Conservation (phyloP, 2,329 filamentous ascomycete genomes). For the Elsinoe fawcettii region DNA sequence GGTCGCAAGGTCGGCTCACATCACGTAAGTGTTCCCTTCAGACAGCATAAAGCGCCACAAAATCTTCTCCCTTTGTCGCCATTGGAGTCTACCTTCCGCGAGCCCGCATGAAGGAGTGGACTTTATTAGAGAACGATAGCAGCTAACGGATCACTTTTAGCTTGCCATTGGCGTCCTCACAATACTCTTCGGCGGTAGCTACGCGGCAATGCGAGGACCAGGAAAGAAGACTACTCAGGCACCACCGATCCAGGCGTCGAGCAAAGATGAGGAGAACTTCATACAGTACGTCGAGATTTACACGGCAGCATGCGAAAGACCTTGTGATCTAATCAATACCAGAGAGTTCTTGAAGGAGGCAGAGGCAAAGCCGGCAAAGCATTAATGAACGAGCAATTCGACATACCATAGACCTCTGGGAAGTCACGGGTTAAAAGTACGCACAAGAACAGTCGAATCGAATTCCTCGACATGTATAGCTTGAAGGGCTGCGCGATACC, state of each 20-base stretch:
- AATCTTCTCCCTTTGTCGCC: not conserved
- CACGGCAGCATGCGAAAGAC: too few species aligned
- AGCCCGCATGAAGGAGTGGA: too few species aligned
- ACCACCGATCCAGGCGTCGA: conserved; percentile 56
- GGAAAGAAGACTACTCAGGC: conserved; percentile 41
- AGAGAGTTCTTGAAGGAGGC: conserved; percentile 47
- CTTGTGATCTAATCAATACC: not conserved
- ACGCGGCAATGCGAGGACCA: conserved; percentile 39
- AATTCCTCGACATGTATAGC: not conserved
- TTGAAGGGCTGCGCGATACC: not conserved
- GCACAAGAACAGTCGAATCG: not conserved
- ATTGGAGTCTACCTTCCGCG: not conserved
- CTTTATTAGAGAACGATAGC: not conserved
- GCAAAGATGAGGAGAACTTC: conserved; percentile 61
- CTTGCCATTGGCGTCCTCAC: conserved; percentile 54
- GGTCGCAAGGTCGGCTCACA: conserved; percentile 49
- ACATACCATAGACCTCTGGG: not conserved
- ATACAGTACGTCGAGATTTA: conserved; percentile 49
- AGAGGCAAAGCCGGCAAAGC: conserved; percentile 40
- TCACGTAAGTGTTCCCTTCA: conserved; percentile 37
- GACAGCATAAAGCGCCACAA: not conserved
- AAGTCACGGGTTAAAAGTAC: not conserved
- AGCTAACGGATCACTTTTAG: conserved; percentile 31
- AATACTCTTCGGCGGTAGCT: conserved; percentile 40
- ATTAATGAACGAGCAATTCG: conserved; percentile 18